Evolutionary conservation across 352 stramenopile genomes (phyloP), one percentile per base, ranked within the genome.

Genomic region (Aphanomyces euteiches): DNA sequence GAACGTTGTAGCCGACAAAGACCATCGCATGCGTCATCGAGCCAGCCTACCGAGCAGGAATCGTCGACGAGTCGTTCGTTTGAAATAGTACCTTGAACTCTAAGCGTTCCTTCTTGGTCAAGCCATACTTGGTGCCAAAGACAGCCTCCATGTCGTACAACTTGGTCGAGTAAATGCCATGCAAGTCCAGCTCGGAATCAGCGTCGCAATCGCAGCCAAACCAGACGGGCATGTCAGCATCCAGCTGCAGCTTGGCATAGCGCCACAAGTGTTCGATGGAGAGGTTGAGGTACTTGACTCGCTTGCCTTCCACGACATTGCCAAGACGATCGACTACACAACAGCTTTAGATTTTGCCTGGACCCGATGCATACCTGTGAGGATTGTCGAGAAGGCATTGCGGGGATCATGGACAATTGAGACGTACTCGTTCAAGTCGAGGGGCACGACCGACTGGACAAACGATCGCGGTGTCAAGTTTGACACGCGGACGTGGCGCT

Each of bases 11-110:
- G n/a, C 71, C 74, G 10, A 72, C 74, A 47, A 78, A 74, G 3
- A 73, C 53, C 74, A 78, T 78, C 7, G 74, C 74, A 59, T 78
- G 74, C n/a, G 56, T 77, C 74, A 78, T 78, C 3, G 72, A 59
- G 17, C 65, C 67, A 37, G 74, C 50, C 57, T 65, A 63, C 7
- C 8, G 8, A 43, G 15, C 7, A 50, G 21, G 19, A 8, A 58
- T 19, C 36, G 21, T 58, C 15, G 36, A 17, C 0, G 28, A 28
- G 17, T 19, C 50, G 8, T 21, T 58, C 1, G 8, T 36, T 7
- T 34, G 43, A 8, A 43, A 17, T 36, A 17, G 3, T 45, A 65
- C 71, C 59, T 67, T 45, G 58, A 74, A 73, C 47, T 63, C 21
- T 15, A 78, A 56, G 48, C 74, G 74, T 5, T 77, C 74, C 36